Percentiles rank a stretch among this genome's conserved stretches.
Evolutionary conservation across 257 asterid species (phyloP).

Genomic region (Ocimum tenuiflorum): DNA sequence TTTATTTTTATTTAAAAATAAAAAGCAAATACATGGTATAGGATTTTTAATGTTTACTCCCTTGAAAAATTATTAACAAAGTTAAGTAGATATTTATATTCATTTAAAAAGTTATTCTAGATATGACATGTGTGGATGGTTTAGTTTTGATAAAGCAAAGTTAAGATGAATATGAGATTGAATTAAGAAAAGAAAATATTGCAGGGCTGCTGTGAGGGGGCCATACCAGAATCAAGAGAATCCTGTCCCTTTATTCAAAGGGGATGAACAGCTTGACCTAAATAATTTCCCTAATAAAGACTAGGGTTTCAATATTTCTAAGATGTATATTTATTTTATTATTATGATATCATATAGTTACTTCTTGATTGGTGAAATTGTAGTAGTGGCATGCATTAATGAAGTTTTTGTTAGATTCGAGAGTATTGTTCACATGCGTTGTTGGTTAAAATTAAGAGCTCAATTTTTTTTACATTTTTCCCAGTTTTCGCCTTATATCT

Average conservation of each 20-base stretch:
- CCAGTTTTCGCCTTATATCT: too few relatives aligned
- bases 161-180: too few relatives aligned
- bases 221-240: conserved; percentile 51
- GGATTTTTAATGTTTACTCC: neutral
- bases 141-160: too few relatives aligned
- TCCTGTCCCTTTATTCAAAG: conserved; percentile 30
- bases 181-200: too few relatives aligned
- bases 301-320: conserved; percentile 7
- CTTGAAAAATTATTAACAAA: too few relatives aligned
- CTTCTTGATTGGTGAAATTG: neutral
- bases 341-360: neutral
- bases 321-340: neutral
- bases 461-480: neutral
- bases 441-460: neutral
- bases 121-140: too few relatives aligned
- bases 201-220: conserved; percentile 55
- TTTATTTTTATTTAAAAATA: neutral
- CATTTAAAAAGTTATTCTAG: too few relatives aligned
- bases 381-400: neutral
- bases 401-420: neutral
- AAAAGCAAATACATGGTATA: too few relatives aligned
- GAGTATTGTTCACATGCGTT: neutral
- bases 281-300: conserved; percentile 26
- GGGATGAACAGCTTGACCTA: conserved; percentile 55
- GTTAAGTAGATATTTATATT: too few relatives aligned